Base-by-base conservation (phyloP, 371 early-diverging fungal genomes). In the Saksenaea oblongispora region DNA sequence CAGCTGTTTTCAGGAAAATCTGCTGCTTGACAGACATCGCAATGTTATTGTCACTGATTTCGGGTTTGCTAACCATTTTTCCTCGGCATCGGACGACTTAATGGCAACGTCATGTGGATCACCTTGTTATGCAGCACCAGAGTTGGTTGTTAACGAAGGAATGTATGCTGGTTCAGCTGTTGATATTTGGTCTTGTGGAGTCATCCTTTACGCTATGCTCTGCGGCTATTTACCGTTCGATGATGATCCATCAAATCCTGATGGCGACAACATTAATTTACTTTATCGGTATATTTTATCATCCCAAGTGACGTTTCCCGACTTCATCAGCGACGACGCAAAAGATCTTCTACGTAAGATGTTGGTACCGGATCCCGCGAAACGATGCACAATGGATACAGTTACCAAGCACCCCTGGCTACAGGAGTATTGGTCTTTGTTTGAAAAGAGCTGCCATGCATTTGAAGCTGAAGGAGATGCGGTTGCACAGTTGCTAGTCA, bases 111-210 rank as follows among this genome's bases (percentile, higher is more conserved):
- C 91, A 13, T 98, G 99, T 67, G 99, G 99, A 3, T 93, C 94
- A 34, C 99, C 99, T 1, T 97, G 97, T 79, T 98, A 98, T 76
- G 98, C 99, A 2, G 96, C 99, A 2, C 99, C 99, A 5, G 99
- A 98, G 73, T 82, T 98, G 36, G 97, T 98, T 17, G 89, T 96
- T 37, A 91, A 89, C 63, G 93, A 95, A 54, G 95, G 94, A n/a
- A 78, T 93, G 17, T 99, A 99, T 72, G 94, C 91, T 13, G 99
- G 99, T 8, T 93, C 96, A 4, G 93, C 95, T 10, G 97, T 95
- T 0, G 98, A 98, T 75, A 88, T 96, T 42, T 98, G 97, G 97
- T 90, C 91, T 37, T 93, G 95, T 61, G 98, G 98, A 34, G 97
- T 98, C 22, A 94, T 98, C 58, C 67, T 98, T 55, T 89, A 85